phyloP scores from a whole-genome alignment of 192 early-diverging fungal genomes.

The Spizellomyces punctatus region DNA sequence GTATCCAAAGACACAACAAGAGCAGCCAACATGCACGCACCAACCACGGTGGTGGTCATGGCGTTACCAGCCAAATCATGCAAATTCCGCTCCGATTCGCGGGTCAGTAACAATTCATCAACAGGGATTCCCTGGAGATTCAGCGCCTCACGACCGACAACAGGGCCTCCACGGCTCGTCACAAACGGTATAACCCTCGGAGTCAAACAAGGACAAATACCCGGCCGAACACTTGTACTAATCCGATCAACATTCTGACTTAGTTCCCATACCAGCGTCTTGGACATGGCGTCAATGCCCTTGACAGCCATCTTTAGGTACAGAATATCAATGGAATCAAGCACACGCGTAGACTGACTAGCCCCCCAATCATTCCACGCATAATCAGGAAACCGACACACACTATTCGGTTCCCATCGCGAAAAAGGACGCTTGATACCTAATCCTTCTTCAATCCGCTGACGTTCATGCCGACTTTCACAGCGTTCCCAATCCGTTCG shows the following conservation, averaged over 20 bases:
- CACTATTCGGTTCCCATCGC: slow-evolving; percentile 45
- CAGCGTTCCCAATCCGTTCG: slow-evolving; percentile 47
- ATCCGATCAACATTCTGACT: slow-evolving; percentile 52
- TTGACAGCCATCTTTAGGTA: slow-evolving; percentile 37
- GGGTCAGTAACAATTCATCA: slow-evolving; percentile 45
- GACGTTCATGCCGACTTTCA: slow-evolving; percentile 42
- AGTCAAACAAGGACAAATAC: slow-evolving; percentile 47
- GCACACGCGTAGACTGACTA: slow-evolving; percentile 46
- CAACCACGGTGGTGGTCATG: slow-evolving; percentile 53
- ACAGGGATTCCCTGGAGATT: slow-evolving; percentile 47
- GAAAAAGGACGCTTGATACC: slow-evolving; percentile 45
- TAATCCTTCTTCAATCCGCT: slow-evolving; percentile 39
- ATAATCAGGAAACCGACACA: slow-evolving; percentile 33
- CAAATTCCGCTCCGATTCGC: slow-evolving; percentile 46
- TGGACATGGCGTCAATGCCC: slow-evolving; percentile 41
- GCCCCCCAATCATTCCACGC: slow-evolving; percentile 47
- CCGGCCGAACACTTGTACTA: slow-evolving; percentile 17
- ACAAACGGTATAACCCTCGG: slow-evolving; percentile 50
- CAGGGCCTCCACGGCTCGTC: slow-evolving; percentile 49
- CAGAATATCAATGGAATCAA: slow-evolving; percentile 50
- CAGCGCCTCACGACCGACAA: slow-evolving; percentile 46
- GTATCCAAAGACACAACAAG: slow-evolving; percentile 25
- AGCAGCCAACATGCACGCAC: slow-evolving; percentile 43
- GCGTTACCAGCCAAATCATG: slow-evolving; percentile 54
- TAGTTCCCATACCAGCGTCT: slow-evolving; percentile 52